Base-by-base conservation (phyloP, 2,329 filamentous ascomycete genomes). In the Paecilomyces dactylethromorphus region DNA sequence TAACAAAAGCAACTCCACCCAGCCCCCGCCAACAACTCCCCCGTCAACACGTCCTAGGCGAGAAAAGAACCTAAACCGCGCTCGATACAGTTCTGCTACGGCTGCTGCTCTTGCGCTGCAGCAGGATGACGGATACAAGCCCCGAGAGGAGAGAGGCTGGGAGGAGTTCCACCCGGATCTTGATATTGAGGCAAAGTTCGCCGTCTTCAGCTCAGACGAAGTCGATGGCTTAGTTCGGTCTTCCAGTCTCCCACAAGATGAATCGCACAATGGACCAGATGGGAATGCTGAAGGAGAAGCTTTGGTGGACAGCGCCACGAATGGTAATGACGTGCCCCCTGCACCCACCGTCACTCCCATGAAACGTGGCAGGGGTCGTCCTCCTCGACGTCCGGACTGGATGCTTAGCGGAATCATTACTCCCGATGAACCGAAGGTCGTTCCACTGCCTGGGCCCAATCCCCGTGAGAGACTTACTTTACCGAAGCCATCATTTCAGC, bases 111-210 rank as follows among this genome's bases (percentile, higher is more conserved):
- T 92, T 55, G 92, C 91, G 5, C 89, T 94, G 60, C 90, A 91
- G 65, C 92, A 96, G 71, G 92, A 87, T 68, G 94, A 97, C 78
- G 92, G 93, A 55, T 97, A 97, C 77, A 99, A 99, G 73, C 94
- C 94, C 32, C 84, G 94, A 69, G 94, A 99, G 76, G 94, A 99
- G 78, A 87, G 93, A 62, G 91, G 91, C 56, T 99, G 93, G 92
- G 92, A 97, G 69, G 94, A 99, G 72, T 97, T 97, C 64, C 94
- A 99, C 74, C 92, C 91, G 0, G 91, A 97, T 68, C 84, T 99
- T 56, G 92, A 97, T 76, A 92, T 97, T 54, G 91, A 96, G 58
- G 83, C 83, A 12, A 85, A 84, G 3, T 88, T 97, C 63, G 85
- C 88, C 65, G 81, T 96, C 2, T 92, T 92, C 70, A 86, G 84